Percentiles rank a stretch among this genome's conserved stretches.
phyloP scores from a whole-genome alignment of 768 basidiomycete genomes.

The Mycena alexandri region DNA sequence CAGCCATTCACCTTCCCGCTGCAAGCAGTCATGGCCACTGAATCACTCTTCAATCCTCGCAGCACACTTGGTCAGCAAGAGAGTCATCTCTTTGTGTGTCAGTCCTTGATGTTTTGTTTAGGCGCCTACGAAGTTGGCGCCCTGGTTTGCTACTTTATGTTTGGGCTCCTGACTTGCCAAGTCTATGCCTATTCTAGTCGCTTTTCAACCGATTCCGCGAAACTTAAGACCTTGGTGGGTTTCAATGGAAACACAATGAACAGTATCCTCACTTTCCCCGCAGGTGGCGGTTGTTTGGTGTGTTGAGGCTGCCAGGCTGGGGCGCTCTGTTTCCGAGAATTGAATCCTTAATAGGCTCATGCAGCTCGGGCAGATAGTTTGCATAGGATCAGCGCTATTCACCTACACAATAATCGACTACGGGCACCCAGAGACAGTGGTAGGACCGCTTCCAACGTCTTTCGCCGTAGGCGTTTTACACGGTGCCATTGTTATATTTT shows the following conservation, averaged over 20 bases:
- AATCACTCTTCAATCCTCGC: no score
- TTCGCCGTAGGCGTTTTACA: neutral
- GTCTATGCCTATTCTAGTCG: conserved; percentile 10
- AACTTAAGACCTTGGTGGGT: conserved; percentile 8
- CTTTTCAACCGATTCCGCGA: conserved; percentile 6
- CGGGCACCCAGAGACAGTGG: neutral
- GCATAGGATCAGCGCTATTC: conserved; percentile 1
- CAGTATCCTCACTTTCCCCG: neutral
- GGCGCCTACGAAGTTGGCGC: conserved; percentile 9
- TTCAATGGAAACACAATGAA: no score
- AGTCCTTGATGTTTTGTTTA: neutral
- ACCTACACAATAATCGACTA: conserved; percentile 10
- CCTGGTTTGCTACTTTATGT: neutral
- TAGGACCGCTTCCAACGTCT: neutral
- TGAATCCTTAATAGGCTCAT: neutral
- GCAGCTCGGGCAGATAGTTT: neutral
- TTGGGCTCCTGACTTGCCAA: conserved; percentile 13
- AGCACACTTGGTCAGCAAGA: no score
- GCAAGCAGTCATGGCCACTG: no score
- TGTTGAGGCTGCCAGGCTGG: neutral
- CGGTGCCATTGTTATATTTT: neutral
- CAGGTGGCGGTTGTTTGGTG: conserved; percentile 16
- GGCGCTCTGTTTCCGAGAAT: no score
- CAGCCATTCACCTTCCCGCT: no score
- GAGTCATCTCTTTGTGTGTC: no score